Base-by-base conservation (phyloP, 75 land plant genomes). In the Selaginella tamariscina region DNA sequence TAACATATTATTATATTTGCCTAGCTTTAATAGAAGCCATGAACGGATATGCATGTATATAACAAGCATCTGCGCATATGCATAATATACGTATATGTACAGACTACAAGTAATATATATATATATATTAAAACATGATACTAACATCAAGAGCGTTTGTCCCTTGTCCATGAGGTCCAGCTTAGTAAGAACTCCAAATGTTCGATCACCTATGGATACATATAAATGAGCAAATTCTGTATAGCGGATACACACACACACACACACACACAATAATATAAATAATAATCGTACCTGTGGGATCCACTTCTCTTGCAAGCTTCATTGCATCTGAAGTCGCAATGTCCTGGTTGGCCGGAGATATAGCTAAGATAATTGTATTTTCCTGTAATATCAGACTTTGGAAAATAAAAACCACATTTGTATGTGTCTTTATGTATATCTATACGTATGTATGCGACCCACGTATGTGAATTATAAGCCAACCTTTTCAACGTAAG, bases 241-340 rank as follows among this genome's bases (percentile, higher is more conserved):
- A 59, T 8, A 59, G n/a, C n/a, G n/a, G n/a, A n/a, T n/a, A n/a
- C n/a, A n/a, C n/a, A n/a, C n/a, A n/a, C n/a, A n/a, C n/a, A n/a
- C n/a, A n/a, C n/a, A n/a, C n/a, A n/a, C n/a, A 21, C 62, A 59
- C n/a, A 8, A 23, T 21, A 5, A 39, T 39, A 15, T 5, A 39
- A 39, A 39, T 39, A 39, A 39, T 26, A 59, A 27, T 26, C 62
- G 2, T n/a, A 59, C 62, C 62, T n/a, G 62, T 59, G 9, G 62
- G 62, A 59, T 59, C 62, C 18, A 59, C 62, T 59, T 59, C 62
- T 2, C 62, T 8, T 59, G 62, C 62, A 59, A 59, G 62, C n/a
- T 59, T 59, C 62, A 59, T 59, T 26, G 62, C 62, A n/a, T 59
- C 62, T 59, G 62, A 59, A 9, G 62, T 59, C 8, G 62, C 62